A percentile compares a stretch with the other conserved stretches of the same genome.
Conservation (phyloP, 495 filamentous ascomycete genomes). For the Neurospora discreta region DNA sequence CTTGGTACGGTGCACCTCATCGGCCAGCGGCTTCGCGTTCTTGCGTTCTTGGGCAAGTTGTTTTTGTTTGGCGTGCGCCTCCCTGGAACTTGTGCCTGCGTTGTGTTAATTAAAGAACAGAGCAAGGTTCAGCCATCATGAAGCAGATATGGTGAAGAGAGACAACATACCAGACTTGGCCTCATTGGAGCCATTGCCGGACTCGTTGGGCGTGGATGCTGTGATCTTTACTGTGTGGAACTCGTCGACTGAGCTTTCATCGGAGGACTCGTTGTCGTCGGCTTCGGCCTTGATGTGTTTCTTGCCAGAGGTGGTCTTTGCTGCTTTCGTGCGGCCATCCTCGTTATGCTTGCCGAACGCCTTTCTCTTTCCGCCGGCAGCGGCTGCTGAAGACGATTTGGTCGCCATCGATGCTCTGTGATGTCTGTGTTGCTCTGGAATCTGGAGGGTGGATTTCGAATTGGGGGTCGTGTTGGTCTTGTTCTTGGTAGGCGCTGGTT, state of each 20-base stretch:
- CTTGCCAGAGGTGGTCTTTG: constrained; percentile 25
- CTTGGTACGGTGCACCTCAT: constrained; percentile 79
- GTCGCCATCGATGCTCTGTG: constrained; percentile 7
- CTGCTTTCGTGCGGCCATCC: constrained; percentile 31
- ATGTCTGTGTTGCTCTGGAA: not conserved
- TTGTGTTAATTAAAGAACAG: constrained; percentile 18
- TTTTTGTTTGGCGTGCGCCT: constrained; percentile 89
- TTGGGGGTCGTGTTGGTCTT: not conserved
- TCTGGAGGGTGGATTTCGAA: not conserved
- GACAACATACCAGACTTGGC: not conserved
- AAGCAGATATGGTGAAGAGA: not conserved
- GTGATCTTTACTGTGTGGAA: not conserved
- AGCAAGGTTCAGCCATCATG: not conserved
- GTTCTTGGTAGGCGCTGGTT: not conserved
- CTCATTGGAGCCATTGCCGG: not conserved
- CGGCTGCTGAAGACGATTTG: constrained; percentile 16
- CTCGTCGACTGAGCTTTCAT: constrained; percentile 2
- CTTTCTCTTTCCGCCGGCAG: constrained; percentile 30
- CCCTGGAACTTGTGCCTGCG: constrained; percentile 45
- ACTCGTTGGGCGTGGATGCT: not conserved
- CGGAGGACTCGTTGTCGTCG: constrained; percentile 26
- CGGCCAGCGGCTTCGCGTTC: constrained; percentile 82
- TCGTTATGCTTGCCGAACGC: constrained; percentile 23
- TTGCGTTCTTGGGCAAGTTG: constrained; percentile 79
- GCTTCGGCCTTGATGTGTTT: constrained; percentile 25